Base-by-base conservation (phyloP, 164 flowering plant species). In the Houttuynia cordata region DNA sequence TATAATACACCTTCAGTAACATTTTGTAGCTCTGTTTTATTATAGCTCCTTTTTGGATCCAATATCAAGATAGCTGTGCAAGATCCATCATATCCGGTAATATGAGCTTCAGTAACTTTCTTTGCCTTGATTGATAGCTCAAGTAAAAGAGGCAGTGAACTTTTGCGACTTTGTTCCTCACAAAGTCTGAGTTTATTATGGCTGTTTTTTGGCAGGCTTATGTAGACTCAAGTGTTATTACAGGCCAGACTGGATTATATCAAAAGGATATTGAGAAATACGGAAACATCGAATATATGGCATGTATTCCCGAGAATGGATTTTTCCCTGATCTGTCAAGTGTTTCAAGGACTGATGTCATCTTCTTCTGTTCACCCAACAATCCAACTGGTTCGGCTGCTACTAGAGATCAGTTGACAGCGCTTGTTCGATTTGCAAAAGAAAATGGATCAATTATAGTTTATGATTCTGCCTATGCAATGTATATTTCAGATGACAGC, bases 21-120 rank as follows among this genome's bases (percentile, higher is more conserved):
- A 30, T 30, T 30, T 30, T 30, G 18, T 24, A 18, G 4, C 3
- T 19, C 15, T 24, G 7, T 64, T 25, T 45, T 70, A 1, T 70
- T 61, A 53, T 81, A 88, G 96, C 66, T 86, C 55, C 76, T 86
- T 59, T 88, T 93, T 70, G 99, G 99, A 21, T 83, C 96, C 34
- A 70, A 81, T 56, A 84, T 83, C 59, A 81, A 81, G 22, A 86
- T 90, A 62, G 97, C 96, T 53, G 94, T 86, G 56, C 99, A 93
- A 78, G 97, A 93, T 57, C 97, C 99, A 59, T 83, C 99, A 58
- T 93, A 86, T 67, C 99, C 96, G 82, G 99, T 93, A 82, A 57
- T 53, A 20, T 30, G 37, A 30, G 37, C 37, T 30, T 30, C 37
- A 2, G 37, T 45, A 10, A 12, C 49, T 45, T 42, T 42, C 49